Conservation (phyloP, 306 rosid genomes). For the Sechiopsis laciniata region DNA sequence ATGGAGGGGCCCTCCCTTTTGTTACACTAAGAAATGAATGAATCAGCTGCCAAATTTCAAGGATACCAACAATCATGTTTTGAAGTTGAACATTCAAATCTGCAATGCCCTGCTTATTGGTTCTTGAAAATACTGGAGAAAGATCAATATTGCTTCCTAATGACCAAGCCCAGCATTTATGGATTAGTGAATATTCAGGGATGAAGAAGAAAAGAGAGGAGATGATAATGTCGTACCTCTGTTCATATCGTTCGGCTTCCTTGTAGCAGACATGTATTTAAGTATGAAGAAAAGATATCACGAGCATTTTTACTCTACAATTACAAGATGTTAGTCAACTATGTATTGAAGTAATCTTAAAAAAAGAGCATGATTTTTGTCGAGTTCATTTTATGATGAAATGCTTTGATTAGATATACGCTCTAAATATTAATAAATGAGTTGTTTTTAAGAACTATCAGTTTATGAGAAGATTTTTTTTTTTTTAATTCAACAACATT, state of each 20-base stretch:
- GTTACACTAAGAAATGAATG: not conserved
- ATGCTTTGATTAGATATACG: not conserved
- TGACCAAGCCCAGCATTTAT: slow-evolving; percentile 27
- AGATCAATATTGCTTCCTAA: slow-evolving; percentile 86
- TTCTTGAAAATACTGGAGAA: slow-evolving; percentile 91
- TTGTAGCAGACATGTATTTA: slow-evolving; percentile 85
- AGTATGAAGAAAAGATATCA: slow-evolving; percentile 55
- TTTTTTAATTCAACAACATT: too few species aligned
- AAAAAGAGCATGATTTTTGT: not conserved
- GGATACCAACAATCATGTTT: too few species aligned
- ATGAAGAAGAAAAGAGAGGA: not conserved
- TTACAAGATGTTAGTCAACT: slow-evolving; percentile 14
- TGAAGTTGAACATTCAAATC: too few species aligned
- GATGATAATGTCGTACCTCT: slow-evolving; percentile 51
- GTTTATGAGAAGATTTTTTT: not conserved
- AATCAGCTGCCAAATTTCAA: too few species aligned
- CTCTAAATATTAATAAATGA: not conserved
- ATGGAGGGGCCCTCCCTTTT: not conserved
- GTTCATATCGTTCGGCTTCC: slow-evolving; percentile 98
- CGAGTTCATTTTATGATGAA: not conserved
- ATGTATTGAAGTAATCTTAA: not conserved
- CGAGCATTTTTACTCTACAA: slow-evolving; percentile 50
- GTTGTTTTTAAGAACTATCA: not conserved
- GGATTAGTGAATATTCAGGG: not conserved
- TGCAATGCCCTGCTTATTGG: slow-evolving; percentile 58